These are phyloP conservation scores for Lactarius tabidus DNA, from an alignment of 768 basidiomycete species.

Conservation along the genomic window DNA sequence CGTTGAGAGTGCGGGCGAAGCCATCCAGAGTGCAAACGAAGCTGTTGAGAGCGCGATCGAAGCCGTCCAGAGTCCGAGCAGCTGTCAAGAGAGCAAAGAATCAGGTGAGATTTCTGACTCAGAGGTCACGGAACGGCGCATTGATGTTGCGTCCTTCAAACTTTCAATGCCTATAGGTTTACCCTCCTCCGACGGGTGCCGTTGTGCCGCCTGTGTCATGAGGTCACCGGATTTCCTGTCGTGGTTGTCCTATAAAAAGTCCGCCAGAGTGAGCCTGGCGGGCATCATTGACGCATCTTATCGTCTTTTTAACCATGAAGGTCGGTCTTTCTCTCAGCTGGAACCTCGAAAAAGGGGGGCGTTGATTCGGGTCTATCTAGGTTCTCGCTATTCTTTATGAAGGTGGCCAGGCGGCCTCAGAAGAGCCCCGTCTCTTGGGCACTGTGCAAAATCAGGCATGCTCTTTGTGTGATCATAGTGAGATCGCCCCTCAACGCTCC, in stretches of 20 bases:
- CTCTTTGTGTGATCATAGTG: neutral
- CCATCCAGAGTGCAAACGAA: neutral
- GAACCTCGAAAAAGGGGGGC: neutral
- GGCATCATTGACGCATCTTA: too few species aligned
- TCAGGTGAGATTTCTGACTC: neutral
- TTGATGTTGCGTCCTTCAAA: neutral
- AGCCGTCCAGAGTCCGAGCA: neutral
- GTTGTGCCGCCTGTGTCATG: neutral
- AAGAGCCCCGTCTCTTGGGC: constrained; percentile 74
- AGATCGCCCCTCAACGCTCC: neutral
- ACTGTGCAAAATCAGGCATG: constrained; percentile 74
- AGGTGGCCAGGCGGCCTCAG: constrained; percentile 58
- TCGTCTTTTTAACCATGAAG: neutral
- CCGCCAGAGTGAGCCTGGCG: neutral
- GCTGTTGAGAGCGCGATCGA: too few species aligned
- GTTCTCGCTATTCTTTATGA: constrained; percentile 72
- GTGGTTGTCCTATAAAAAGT: neutral
- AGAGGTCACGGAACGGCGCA: neutral
- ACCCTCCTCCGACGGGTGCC: neutral
- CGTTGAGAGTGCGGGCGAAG: too few species aligned
- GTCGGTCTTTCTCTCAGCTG: neutral
- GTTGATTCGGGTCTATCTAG: constrained; percentile 32
- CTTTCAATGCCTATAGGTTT: too few species aligned
- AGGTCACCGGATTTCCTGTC: constrained; percentile 2
- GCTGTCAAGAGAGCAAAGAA: neutral